These are phyloP conservation scores for Corymbia citriodora DNA, from an alignment of 441 rosid genomes.

Conservation along the genomic window DNA sequence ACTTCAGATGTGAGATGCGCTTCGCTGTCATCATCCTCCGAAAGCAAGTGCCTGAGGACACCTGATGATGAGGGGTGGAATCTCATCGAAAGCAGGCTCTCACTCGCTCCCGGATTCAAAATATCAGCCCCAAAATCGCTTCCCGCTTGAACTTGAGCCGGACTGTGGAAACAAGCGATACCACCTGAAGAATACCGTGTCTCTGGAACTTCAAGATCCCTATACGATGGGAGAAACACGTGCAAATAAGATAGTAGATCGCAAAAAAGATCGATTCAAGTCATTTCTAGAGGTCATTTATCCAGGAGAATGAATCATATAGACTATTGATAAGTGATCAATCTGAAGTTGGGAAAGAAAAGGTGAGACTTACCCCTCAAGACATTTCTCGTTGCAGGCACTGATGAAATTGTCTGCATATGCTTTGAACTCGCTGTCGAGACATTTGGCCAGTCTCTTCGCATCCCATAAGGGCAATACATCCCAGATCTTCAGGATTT, in stretches of 20 bases:
- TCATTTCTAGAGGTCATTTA: not conserved
- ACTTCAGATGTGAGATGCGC: constrained; percentile 47
- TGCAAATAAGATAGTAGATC: not conserved
- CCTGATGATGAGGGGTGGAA: constrained; percentile 43
- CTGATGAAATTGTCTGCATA: constrained; percentile 24
- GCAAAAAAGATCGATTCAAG: not conserved
- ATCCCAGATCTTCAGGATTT: constrained; percentile 40
- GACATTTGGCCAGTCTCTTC: constrained; percentile 14
- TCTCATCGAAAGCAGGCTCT: constrained; percentile 45
- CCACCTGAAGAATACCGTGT: constrained; percentile 26
- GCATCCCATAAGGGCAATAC: constrained; percentile 21
- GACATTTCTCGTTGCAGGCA: constrained; percentile 25
- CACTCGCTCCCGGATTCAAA: constrained; percentile 32
- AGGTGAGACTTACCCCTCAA: constrained; percentile 38
- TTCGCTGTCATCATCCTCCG: constrained; percentile 27
- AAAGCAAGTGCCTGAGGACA: constrained; percentile 31
- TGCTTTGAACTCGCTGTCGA: constrained; percentile 20
- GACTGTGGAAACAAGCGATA: constrained; percentile 15
- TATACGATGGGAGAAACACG: not conserved
- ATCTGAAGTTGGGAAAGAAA: not conserved
- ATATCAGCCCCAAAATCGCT: not conserved
- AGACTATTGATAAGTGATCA: not conserved
- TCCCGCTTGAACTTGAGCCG: not conserved
- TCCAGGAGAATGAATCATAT: not conserved
- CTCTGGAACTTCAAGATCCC: constrained; percentile 39